Evolutionary conservation across 2,329 filamentous ascomycete species (phyloP), one percentile per base, ranked within the genome.

Genomic region (Fusarium circinatum): DNA sequence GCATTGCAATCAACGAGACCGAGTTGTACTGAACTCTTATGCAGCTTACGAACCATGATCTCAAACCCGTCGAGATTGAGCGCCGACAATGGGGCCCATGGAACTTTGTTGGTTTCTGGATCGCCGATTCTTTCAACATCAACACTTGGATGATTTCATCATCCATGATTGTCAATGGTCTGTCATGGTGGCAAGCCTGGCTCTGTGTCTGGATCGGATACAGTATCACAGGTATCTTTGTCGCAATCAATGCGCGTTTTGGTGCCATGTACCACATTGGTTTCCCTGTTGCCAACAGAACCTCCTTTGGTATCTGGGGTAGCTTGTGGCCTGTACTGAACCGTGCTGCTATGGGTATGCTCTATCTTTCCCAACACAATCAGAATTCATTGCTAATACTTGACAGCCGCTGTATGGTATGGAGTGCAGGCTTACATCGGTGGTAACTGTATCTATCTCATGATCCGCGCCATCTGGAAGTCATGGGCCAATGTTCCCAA

Each of bases 61-160:
- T 96, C 73, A 95, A 94, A 80, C 86, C 90, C 78, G 94, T 98
- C 58, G 94, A 97, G 80, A 91, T 90, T 22, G 90, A 89, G 73
- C 90, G 94, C 65, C 90, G 95, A 62, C 90, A 94, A 88, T 98
- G 95, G 95, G 91, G 91, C 24, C 85, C 92, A 36, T 94, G 93
- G 90, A 97, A 97, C 82, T 98, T 95, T 80, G 92, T 97, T 45
- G 93, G 90, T 20, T 96, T 96, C 80, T 96, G 94, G 94, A 89
- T 96, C 78, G 92, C 93, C 36, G 93, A 96, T 83, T 93, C 90
- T 1, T 94, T 95, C 85, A 96, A 96, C 81, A 94, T 96, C 80
- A 96, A 96, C 82, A 96, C 94, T 4, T 97, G 94, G 95, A 97
- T 97, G 94, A 96, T 97, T 71, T 93, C 93, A 0, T 94, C 93